Percentiles rank a stretch among this genome's conserved stretches.
These are phyloP conservation scores for Microcyclosporella mali DNA, from an alignment of 2,329 filamentous ascomycete species.

Conservation along the genomic window DNA sequence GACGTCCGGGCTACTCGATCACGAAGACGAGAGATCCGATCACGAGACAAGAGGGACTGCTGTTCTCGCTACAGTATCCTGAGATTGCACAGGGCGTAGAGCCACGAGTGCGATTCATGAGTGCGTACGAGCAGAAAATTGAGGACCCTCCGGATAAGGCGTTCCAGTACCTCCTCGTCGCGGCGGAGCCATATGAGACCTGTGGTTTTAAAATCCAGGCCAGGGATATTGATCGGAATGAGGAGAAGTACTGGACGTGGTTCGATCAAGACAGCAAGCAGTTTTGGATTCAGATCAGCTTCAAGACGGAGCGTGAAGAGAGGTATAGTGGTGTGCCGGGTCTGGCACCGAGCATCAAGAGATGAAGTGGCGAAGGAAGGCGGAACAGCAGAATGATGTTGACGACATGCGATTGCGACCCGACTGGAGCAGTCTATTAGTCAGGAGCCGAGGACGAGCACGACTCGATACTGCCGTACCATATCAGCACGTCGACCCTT, in stretches of 20 bases:
- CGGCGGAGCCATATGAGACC: conserved; percentile 96
- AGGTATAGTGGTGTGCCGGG: conserved; percentile 65
- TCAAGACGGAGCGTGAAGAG: conserved; percentile 97
- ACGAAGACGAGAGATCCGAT: conserved; percentile 89
- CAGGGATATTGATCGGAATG: conserved; percentile 81
- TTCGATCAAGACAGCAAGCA: conserved; percentile 95
- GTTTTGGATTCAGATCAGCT: conserved; percentile 96
- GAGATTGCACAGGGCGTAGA: conserved; percentile 71
- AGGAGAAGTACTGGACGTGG: conserved; percentile 86
- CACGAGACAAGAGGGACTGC: conserved; percentile 77
- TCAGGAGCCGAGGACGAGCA: too few relatives aligned
- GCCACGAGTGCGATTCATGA: conserved; percentile 93
- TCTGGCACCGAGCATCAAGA: conserved; percentile 44
- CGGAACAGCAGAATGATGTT: not conserved
- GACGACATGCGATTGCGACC: too few relatives aligned
- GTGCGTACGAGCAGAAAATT: conserved; percentile 89
- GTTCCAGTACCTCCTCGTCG: conserved; percentile 90
- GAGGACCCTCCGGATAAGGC: conserved; percentile 87
- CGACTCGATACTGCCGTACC: too few relatives aligned
- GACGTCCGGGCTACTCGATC: conserved; percentile 93
- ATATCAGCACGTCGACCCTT: too few relatives aligned
- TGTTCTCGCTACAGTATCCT: conserved; percentile 96
- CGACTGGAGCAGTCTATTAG: too few relatives aligned
- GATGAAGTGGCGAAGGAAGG: conserved; percentile 17
- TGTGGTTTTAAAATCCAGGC: conserved; percentile 95